Percentiles rank a stretch among this genome's conserved stretches.
phyloP scores from a whole-genome alignment of 306 rosid species.

The Canavalia ensiformis region DNA sequence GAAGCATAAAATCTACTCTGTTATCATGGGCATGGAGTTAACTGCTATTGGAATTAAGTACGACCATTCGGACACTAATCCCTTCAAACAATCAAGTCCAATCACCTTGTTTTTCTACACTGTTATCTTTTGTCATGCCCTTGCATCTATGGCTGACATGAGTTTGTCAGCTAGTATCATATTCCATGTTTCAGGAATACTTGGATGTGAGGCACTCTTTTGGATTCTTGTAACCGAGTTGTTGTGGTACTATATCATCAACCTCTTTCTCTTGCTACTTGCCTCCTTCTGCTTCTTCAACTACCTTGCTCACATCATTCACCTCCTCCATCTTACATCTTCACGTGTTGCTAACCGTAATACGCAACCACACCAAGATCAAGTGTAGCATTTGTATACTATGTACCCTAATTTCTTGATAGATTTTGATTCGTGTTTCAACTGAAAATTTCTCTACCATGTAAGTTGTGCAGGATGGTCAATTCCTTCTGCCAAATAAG shows the following conservation, averaged over 20 bases:
- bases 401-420: no score
- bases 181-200: slow-evolving; percentile 1
- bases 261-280: not conserved
- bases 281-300: not conserved
- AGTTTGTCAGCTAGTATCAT: not conserved
- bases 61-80: not conserved
- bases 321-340: no score
- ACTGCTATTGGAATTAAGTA: not conserved
- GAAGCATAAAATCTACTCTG: not conserved
- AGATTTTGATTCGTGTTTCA: no score
- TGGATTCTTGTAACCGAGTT: not conserved
- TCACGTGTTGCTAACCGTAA: no score
- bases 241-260: not conserved
- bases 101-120: not conserved
- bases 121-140: not conserved
- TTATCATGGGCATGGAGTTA: not conserved
- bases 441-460: no score
- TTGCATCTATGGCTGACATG: not conserved
- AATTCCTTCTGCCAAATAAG: no score
- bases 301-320: no score
- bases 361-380: no score
- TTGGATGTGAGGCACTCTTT: slow-evolving; percentile 1
- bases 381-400: no score
- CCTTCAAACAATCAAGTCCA: not conserved
- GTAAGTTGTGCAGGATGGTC: no score